Conservation (phyloP, 257 asterid genomes). For the Linderniella brevidens region DNA sequence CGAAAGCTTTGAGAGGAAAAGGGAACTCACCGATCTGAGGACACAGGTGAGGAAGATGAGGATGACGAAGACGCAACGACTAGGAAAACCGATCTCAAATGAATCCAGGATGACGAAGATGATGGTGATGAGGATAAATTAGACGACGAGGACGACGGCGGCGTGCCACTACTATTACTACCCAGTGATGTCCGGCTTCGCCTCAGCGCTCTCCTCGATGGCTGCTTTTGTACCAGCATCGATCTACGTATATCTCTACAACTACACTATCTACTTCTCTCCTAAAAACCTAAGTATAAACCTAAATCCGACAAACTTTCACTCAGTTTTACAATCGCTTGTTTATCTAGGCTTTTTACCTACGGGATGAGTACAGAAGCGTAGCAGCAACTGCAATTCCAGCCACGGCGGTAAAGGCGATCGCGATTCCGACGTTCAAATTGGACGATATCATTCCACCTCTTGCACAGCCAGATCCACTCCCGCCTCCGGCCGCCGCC, state of each 20-base stretch:
- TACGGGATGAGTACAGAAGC: conserved; percentile 55
- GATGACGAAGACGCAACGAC: conserved; percentile 54
- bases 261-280: neutral
- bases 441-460: conserved; percentile 23
- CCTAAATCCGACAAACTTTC: neutral
- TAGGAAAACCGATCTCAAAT: conserved; percentile 59
- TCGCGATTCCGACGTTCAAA: conserved; percentile 50
- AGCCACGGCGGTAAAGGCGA: conserved; percentile 70
- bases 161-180: too few species aligned
- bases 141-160: conserved; percentile 12
- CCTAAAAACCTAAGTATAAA: neutral
- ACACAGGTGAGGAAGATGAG: conserved; percentile 38
- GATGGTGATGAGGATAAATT: conserved; percentile 18
- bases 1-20: conserved; percentile 10
- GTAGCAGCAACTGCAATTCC: conserved; percentile 61
- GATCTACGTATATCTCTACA: conserved; percentile 11
- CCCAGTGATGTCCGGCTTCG: conserved; percentile 50
- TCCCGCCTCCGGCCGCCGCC: conserved; percentile 27
- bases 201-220: conserved; percentile 47
- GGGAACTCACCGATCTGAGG: conserved; percentile 57
- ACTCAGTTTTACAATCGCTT: neutral
- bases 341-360: conserved; percentile 20
- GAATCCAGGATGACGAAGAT: conserved; percentile 50
- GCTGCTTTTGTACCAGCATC: conserved; percentile 61
- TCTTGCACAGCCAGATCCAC: conserved; percentile 14